Evolutionary conservation across 306 rosid genomes (phyloP).

Genomic region (Cicer judaicum): DNA sequence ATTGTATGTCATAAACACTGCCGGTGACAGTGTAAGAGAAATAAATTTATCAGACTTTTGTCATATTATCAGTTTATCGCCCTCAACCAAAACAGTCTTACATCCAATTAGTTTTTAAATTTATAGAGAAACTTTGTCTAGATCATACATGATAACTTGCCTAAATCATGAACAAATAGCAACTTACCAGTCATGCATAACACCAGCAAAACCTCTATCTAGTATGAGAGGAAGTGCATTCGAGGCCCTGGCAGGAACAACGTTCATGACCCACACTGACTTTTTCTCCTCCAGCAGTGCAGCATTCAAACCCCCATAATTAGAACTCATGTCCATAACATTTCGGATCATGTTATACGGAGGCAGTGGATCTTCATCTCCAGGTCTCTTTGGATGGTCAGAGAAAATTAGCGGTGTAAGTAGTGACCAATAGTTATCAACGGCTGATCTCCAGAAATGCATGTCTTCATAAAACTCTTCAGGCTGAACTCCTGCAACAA

Average conservation of each 20-base stretch:
- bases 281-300: conserved; percentile 88
- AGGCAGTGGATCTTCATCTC: conserved; percentile 98
- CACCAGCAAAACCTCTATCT: conserved; percentile 92
- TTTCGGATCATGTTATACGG: conserved; percentile 97
- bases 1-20: conserved; percentile 10
- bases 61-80: conserved; percentile 31
- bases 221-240: conserved; percentile 90
- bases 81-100: conserved; percentile 7
- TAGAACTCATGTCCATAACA: conserved; percentile 96
- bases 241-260: conserved; percentile 75
- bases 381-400: conserved; percentile 99
- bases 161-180: conserved; percentile 30
- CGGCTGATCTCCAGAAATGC: conserved; percentile 75
- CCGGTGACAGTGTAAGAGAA: conserved; percentile 13
- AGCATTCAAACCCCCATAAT: conserved; percentile 86
- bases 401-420: conserved; percentile 97
- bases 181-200: conserved; percentile 91
- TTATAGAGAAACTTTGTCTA: conserved; percentile 22
- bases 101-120: background rate
- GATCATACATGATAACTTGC: conserved; percentile 28
- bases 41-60: conserved; percentile 20
- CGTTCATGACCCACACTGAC: conserved; percentile 98
- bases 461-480: conserved; percentile 85
- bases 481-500: conserved; percentile 79
- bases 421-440: conserved; percentile 87